Conservation (phyloP, 2,329 filamentous ascomycete species). For the Cladobotryum mycophilum region DNA sequence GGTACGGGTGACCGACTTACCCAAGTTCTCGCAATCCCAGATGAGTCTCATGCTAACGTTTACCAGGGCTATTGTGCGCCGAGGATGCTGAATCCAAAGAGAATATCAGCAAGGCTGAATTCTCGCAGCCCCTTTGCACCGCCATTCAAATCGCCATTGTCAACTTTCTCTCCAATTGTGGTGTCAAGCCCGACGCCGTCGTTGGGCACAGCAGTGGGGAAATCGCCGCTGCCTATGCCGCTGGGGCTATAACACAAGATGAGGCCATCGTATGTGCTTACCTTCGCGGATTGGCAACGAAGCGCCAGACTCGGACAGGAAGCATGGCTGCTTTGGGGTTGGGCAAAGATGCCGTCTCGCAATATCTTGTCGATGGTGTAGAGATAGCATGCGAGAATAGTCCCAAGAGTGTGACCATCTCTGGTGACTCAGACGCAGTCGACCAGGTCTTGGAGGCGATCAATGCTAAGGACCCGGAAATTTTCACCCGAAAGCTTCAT, state of each 20-base stretch:
- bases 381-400: conserved; percentile 33
- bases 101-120: conserved; percentile 15
- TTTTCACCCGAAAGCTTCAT: conserved; percentile 26
- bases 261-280: conserved; percentile 28
- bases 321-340: conserved; percentile 37
- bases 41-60: no score
- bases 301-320: conserved; percentile 20
- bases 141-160: conserved; percentile 38
- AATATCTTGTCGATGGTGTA: conserved; percentile 20
- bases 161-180: conserved; percentile 27
- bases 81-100: neutral
- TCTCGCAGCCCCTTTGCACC: conserved; percentile 36
- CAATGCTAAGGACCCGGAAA: conserved; percentile 21
- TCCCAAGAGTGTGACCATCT: conserved; percentile 29
- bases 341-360: conserved; percentile 21
- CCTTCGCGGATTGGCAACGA: conserved; percentile 24
- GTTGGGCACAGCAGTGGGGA: conserved; percentile 40
- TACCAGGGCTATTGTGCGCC: no score
- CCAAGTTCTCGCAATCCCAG: no score
- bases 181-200: conserved; percentile 27
- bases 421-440: conserved; percentile 23
- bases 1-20: neutral
- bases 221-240: conserved; percentile 39
- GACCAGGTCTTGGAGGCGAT: conserved; percentile 22
- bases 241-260: conserved; percentile 26